Conservation (phyloP, 352 stramenopile genomes). For the Phytophthora palmivora region DNA sequence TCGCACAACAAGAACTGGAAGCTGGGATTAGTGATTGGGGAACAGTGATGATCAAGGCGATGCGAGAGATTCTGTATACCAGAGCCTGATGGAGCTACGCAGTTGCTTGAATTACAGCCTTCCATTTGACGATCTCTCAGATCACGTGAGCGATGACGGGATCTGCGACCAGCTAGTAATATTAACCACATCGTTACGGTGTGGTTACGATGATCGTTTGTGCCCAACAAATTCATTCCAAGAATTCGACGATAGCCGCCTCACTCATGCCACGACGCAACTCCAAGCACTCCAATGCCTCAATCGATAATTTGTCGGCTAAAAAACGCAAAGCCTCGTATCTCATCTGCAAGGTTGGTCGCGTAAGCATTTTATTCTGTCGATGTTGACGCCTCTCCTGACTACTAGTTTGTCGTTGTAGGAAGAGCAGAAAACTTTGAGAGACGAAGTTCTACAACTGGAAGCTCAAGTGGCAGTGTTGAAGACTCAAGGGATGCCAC, state of each 20-base stretch:
- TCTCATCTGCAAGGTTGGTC: background rate
- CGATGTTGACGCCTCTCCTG: background rate
- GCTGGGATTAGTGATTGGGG: conserved; percentile 25
- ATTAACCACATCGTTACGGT: too few species aligned
- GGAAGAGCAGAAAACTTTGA: background rate
- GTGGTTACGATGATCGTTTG: too few species aligned
- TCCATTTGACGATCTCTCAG: background rate
- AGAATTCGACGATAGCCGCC: too few species aligned
- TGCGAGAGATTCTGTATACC: conserved; percentile 27
- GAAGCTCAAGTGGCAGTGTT: background rate
- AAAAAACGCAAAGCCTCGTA: background rate
- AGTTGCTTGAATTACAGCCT: background rate
- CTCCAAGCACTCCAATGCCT: background rate
- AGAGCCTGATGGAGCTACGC: background rate
- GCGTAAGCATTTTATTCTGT: background rate
- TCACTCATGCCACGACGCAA: background rate
- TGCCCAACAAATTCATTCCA: background rate
- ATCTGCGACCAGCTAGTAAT: background rate
- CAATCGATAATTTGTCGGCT: background rate
- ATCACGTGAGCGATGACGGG: background rate
- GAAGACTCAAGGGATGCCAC: background rate
- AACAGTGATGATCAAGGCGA: conserved; percentile 33
- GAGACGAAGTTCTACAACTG: background rate
- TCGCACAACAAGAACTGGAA: conserved; percentile 23
- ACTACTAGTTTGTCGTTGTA: background rate